phyloP scores from a whole-genome alignment of 352 stramenopile species.

The Globisporangium rhizosaccharum region DNA sequence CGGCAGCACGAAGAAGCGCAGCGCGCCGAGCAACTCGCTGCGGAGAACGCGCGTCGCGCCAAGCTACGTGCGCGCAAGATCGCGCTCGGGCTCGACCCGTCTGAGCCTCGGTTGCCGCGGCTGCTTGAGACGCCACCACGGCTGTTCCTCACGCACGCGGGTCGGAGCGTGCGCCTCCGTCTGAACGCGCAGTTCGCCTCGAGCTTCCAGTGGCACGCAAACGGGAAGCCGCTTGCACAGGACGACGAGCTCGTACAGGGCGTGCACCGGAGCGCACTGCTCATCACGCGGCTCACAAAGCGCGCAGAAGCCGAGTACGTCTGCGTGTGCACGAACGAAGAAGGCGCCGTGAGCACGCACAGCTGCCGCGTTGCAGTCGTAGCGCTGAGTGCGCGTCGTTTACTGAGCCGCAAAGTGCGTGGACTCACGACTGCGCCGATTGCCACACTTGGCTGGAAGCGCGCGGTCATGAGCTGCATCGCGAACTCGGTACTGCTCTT shows the following conservation, averaged over 20 bases:
- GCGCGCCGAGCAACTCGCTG: conserved; percentile 23
- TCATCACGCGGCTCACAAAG: conserved; percentile 33
- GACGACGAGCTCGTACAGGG: conserved; percentile 12
- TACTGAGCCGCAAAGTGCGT: conserved; percentile 24
- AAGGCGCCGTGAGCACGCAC: conserved; percentile 30
- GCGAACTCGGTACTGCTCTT: conserved; percentile 15
- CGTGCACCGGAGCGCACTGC: conserved; percentile 26
- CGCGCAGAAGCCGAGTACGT: conserved; percentile 47
- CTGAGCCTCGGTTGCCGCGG: conserved; percentile 27
- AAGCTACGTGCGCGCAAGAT: conserved; percentile 57
- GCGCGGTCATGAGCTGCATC: conserved; percentile 14
- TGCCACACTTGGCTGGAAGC: conserved; percentile 11
- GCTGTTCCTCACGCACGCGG: conserved; percentile 19
- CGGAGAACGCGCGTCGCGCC: conserved; percentile 33
- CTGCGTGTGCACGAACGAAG: conserved; percentile 63
- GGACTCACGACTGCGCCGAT: conserved; percentile 21
- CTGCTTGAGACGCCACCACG: conserved; percentile 25
- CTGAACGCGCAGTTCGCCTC: conserved; percentile 34
- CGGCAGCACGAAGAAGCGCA: conserved; percentile 26
- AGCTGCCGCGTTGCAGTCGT: conserved; percentile 28
- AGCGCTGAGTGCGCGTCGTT: conserved; percentile 15
- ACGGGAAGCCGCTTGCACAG: conserved; percentile 21
- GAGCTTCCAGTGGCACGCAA: conserved; percentile 48
- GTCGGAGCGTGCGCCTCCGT: conserved; percentile 27
- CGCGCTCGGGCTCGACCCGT: conserved; percentile 48